Evolutionary conservation across 169 alveolate genomes (phyloP).

Genomic region (Plasmodium reichenowi): DNA sequence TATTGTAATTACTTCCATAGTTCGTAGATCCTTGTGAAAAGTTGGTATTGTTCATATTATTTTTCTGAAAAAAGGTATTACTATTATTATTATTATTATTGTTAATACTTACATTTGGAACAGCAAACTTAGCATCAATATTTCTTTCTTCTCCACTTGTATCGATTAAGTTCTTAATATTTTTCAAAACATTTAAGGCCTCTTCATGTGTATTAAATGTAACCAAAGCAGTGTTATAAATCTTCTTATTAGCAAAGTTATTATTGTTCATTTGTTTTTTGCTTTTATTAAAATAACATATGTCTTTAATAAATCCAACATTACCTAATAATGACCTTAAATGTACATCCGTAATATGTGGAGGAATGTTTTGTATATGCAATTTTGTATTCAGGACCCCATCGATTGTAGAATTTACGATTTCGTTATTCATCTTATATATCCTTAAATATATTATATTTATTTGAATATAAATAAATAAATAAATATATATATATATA

Average conservation of each 20-base stretch:
- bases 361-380: slow-evolving; percentile 68
- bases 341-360: slow-evolving; percentile 58
- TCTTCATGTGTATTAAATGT: slow-evolving; percentile 71
- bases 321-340: slow-evolving; percentile 60
- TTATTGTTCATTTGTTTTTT: slow-evolving; percentile 43
- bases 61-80: neutral
- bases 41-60: slow-evolving; percentile 8
- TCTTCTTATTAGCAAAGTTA: slow-evolving; percentile 38
- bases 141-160: slow-evolving; percentile 48
- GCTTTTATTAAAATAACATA: slow-evolving; percentile 67
- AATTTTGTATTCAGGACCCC: slow-evolving; percentile 40
- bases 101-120: slow-evolving; percentile 60
- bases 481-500: neutral
- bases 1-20: neutral
- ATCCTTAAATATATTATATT: too few relatives aligned
- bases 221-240: slow-evolving; percentile 54
- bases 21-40: slow-evolving; percentile 24
- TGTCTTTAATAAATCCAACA: slow-evolving; percentile 53
- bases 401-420: slow-evolving; percentile 58
- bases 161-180: slow-evolving; percentile 43
- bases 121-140: slow-evolving; percentile 71
- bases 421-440: slow-evolving; percentile 48
- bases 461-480: neutral
- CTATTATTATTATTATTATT: slow-evolving; percentile 8
- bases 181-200: slow-evolving; percentile 65